Base-by-base conservation (phyloP, 441 rosid species). In the Adansonia madagascariensis region DNA sequence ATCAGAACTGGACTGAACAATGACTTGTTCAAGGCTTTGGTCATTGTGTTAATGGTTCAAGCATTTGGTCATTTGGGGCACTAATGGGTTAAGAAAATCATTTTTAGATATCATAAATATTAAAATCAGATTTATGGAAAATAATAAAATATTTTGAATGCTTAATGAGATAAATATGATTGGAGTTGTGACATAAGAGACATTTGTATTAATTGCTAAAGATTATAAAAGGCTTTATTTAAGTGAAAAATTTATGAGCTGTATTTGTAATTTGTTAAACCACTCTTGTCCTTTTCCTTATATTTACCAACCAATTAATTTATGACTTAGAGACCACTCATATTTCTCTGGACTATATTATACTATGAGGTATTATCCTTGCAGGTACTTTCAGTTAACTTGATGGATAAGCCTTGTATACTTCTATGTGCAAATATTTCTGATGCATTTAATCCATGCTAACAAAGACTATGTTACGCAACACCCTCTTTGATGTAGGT, bases 301-400 rank as follows among this genome's bases (percentile, higher is more conserved):
- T 55, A 18, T 56, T 56, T 20, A 18, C 24, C 27, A 59, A 59
- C 14, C 14, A 59, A 8, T 59, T 59, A 22, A 9, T 59, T 57
- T 22, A 17, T 17, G 14, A 57, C 31, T 3, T 22, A 18, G 62
- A 57, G 31, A 59, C 6, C 14, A 57, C 62, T 2, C 35, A 59
- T 20, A 20, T 59, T 59, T 9, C 63, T 59, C 22, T 20, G 63
- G 63, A 59, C 35, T 22, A 20, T 56, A 17, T 59, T 59, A 9
- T 59, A 8, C 35, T 57, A 20, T 8, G 63, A 59, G 63, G 63
- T 59, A 53, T 59, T 59, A 59, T 20, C 63, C 66, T 27, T 61
- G 8, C 41, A 61, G 4, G 65, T 27, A 27, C 41, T 59, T 59
- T 59, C 63, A 22, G 63, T 59, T 20, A 59, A 9, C 60, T n/a